Base-by-base conservation (phyloP, 768 basidiomycete genomes). In the Termitomyces sp. region DNA sequence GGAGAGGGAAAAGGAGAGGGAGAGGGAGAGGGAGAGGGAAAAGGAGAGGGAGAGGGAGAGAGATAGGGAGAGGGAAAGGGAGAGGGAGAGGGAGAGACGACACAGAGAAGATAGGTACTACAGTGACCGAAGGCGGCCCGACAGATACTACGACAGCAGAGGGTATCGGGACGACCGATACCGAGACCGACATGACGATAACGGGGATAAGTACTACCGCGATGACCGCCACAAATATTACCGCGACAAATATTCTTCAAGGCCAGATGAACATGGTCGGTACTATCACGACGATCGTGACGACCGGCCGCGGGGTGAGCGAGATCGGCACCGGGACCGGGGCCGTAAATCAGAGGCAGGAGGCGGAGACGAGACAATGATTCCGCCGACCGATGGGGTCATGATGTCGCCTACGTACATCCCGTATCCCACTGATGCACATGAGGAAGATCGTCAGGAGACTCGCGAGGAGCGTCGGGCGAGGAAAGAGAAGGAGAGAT, bases 361-460 rank as follows among this genome's bases (percentile, higher is more conserved):
- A 37, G 32, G 42, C 17, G 37, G 29, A 37, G 29, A 37, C 31
- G 41, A n/a, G 11, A 41, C 37, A 21, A 25, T 31, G 47, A 21
- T 23, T 14, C 35, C 50, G 12, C 41, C 32, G 2, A n/a, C 34
- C 6, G 34, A 7, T 25, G 49, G 50, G 17, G 53, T 63, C 16
- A 48, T 54, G 25, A 56, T 42, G 59, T 55, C 62, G 11, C 62
- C 62, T 3, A 63, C 62, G 5, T 63, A 45, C 38, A 60, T 63
- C 16, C 54, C 54, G n/a, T 63, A 63, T 54, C 59, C 59, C 16
- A n/a, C n/a, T n/a, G 41, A 54, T 47, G 52, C 34, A 8, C 19
- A 48, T n/a, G 55, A 50, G 25, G 58, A 56, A 41, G 61, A 58
- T 34, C 57, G 41, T 21, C 17, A 0, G 10, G 46, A 56, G 21